Conservation (phyloP, 345 rosid species). For the Theobroma cacao region DNA sequence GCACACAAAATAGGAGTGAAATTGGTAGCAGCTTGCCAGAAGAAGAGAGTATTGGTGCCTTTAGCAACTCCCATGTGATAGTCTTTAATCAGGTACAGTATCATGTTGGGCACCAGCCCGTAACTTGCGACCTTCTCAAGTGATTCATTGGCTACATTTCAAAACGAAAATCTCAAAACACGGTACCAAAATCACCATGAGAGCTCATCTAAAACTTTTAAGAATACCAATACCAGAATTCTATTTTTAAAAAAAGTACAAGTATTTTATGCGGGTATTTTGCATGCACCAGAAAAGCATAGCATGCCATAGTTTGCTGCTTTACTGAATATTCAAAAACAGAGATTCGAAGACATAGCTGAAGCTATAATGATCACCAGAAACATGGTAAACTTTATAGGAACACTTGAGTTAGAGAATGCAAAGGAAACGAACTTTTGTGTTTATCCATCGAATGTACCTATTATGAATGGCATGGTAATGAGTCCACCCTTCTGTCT, state of each 20-base stretch:
- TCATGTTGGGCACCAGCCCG: slow-evolving; percentile 70
- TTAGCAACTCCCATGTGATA: slow-evolving; percentile 53
- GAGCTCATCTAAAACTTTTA: neutral
- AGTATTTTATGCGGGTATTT: neutral
- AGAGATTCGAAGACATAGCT: neutral
- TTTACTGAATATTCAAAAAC: neutral
- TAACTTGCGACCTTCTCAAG: slow-evolving; percentile 83
- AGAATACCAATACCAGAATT: neutral
- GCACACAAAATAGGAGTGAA: slow-evolving; percentile 68
- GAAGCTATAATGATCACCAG: neutral
- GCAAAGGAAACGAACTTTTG: neutral
- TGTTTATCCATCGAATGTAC: slow-evolving; percentile 21
- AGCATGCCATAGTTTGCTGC: neutral
- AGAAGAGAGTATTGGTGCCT: slow-evolving; percentile 56
- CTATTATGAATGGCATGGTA: slow-evolving; percentile 78
- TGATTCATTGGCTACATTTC: slow-evolving; percentile 63
- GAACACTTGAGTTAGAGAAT: neutral
- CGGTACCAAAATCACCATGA: neutral
- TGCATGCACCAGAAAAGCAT: neutral
- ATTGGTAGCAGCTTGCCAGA: slow-evolving; percentile 69
- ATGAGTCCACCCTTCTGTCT: slow-evolving; percentile 60
- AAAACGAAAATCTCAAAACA: slow-evolving; percentile 1
- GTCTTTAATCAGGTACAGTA: slow-evolving; percentile 52
- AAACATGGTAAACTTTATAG: neutral
- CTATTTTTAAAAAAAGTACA: neutral